Evolutionary conservation across 495 filamentous ascomycete genomes (phyloP), one percentile per base, ranked within the genome.

Genomic region (Trichoderma orchidacearum): DNA sequence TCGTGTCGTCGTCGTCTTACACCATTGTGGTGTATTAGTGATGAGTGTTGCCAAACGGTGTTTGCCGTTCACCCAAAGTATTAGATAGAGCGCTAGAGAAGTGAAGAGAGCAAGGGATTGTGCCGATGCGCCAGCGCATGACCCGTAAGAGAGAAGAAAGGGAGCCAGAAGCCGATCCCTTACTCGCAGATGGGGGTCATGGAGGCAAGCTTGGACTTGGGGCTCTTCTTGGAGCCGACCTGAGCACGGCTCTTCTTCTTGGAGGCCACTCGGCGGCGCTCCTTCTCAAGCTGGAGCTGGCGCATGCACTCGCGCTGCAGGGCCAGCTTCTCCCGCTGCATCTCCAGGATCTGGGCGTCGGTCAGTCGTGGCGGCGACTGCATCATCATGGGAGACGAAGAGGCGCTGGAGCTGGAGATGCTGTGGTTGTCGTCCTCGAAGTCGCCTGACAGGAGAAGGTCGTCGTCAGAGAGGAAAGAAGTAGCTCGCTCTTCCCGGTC

Each of bases 401-500:
- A 73, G 18, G 66, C 62, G 36, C 34, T 36, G 48, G 66, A 63
- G 69, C 72, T 75, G 4, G 73, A 72, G 27, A 74, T 63, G 64
- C 69, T 72, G 61, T 66, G 69, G 52, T 66, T 62, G 53, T 55
- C 53, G 58, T 76, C 73, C 61, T 77, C 73, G 57, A 69, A 68
- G 51, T 68, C 62, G 30, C 62, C 58, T 56, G 73, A 70, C 50
- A 63, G 63, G 57, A 73, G 66, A 15, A 76, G 67, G 62, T 77
- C 74, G 65, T 77, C 74, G 64, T 77, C 74, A 13, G 73, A 73
- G 32, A 77, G 68, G 63, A 73, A 77, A 6, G 73, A 75, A 1
- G 71, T 66, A 17, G 71, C 71, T 51, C 74, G 70, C 62, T 70
- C 64, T 36, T 74, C 67, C 38, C 61, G 81, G 34, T 65, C 67